These are phyloP conservation scores for Zopfochytrium polystomum DNA, from an alignment of 371 early-diverging fungal species.

Conservation along the genomic window DNA sequence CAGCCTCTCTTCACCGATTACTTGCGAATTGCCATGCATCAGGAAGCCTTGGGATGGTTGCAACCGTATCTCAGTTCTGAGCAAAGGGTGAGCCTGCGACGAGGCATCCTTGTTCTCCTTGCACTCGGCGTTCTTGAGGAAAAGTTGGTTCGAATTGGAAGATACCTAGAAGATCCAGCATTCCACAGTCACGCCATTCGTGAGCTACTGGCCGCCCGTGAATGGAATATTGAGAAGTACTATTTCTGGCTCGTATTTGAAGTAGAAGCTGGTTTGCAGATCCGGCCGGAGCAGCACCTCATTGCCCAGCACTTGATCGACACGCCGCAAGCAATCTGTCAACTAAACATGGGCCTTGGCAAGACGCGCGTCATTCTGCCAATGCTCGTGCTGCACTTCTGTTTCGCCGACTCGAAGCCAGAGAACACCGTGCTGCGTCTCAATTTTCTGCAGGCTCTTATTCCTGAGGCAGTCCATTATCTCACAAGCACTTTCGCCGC, in stretches of 20 bases:
- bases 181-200: background rate
- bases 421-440: conserved; percentile 3
- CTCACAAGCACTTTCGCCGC: conserved; percentile 6
- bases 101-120: background rate
- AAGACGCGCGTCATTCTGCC: conserved; percentile 26
- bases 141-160: conserved; percentile 1
- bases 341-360: conserved; percentile 25
- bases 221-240: conserved; percentile 12
- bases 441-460: conserved; percentile 3
- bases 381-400: conserved; percentile 4
- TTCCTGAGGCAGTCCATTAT: conserved; percentile 1
- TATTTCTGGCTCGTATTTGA: conserved; percentile 24
- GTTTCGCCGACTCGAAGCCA: background rate
- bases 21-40: too few species aligned
- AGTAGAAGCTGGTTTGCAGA: conserved; percentile 20
- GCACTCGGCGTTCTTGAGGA: conserved; percentile 1
- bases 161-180: background rate
- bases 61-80: too few species aligned
- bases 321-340: conserved; percentile 9
- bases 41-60: too few species aligned
- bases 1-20: too few species aligned
- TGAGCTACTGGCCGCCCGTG: background rate
- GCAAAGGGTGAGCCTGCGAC: too few species aligned
- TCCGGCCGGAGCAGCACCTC: conserved; percentile 18
- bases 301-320: conserved; percentile 16